Base-by-base conservation (phyloP, 2,329 filamentous ascomycete genomes). In the Didymella keratinophila region DNA sequence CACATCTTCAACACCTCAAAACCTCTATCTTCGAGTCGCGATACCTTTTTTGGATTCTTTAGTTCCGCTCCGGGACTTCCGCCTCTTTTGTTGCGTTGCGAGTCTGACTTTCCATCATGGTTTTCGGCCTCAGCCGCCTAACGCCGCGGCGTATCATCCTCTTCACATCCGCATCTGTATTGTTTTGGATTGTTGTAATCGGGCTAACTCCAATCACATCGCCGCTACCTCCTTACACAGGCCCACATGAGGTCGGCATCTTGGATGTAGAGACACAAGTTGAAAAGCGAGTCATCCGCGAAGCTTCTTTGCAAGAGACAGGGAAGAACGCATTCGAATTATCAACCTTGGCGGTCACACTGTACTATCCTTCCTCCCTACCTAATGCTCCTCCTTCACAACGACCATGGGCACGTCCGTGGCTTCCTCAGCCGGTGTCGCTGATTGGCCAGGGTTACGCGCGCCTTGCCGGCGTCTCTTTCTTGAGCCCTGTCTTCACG, bases 391-490 rank as follows among this genome's bases (percentile, higher is more conserved):
- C 70, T 42, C 65, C 60, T 23, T 62, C 48, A 23, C 63, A 71
- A 25, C 70, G 68, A 54, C 69, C 70, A n/a, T 69, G 67, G 66
- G 71, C 73, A 27, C 78, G 80, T 46, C 75, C 71, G 9, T 81
- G 80, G 80, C 69, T 81, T 20, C 76, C 79, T 7, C 78, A 78
- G 43, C 80, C 79, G 0, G 67, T 81, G n/a, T 70, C 72, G 3
- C 60, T 80, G 20, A 77, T 77, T 16, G 79, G 76, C 5, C 76
- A 78, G 42, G 80, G 80, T 10, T 81, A 81, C 52, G 79, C 80
- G 2, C 71, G 77, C 6, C 76, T 81, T 49, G 76, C 76, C 0
- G 69, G 74, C 12, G 70, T 79, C 32, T 73, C 75, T 60, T 75
- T 77, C 57, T 66, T 76, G 5, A 76, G 76, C 50, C 66, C 62